Evolutionary conservation across 2,329 filamentous ascomycete genomes (phyloP).

Genomic region (Pseudogymnoascus sp.): DNA sequence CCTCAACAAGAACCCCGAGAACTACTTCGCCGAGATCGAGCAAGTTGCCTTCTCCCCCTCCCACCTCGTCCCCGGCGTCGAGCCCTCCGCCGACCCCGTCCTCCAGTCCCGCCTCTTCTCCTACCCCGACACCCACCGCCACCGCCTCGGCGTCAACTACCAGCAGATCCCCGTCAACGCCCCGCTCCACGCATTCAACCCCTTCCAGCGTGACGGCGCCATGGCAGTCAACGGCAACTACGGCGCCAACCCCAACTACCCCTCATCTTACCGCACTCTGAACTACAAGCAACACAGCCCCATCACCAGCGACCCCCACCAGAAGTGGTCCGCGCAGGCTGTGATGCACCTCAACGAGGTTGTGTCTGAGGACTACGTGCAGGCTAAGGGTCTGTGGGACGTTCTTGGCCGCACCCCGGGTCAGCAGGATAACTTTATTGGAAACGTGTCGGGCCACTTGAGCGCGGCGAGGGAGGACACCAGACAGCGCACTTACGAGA

Average conservation of each 20-base stretch:
- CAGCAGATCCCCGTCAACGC: slow-evolving; percentile 47
- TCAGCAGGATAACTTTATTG: slow-evolving; percentile 55
- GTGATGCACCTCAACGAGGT: slow-evolving; percentile 39
- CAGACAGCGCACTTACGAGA: slow-evolving; percentile 51
- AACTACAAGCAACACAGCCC: slow-evolving; percentile 38
- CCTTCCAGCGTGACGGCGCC: slow-evolving; percentile 65
- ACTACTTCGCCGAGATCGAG: too few relatives aligned
- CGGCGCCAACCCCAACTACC: slow-evolving; percentile 53
- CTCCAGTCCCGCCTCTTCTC: slow-evolving; percentile 64
- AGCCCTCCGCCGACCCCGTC: slow-evolving; percentile 63
- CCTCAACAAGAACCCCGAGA: too few relatives aligned
- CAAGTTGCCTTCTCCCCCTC: slow-evolving; percentile 63
- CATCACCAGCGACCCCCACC: slow-evolving; percentile 34
- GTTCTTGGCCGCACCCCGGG: slow-evolving; percentile 39
- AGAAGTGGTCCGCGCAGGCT: slow-evolving; percentile 41
- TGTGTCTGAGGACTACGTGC: slow-evolving; percentile 28
- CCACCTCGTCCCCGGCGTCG: slow-evolving; percentile 59
- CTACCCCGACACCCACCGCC: slow-evolving; percentile 58
- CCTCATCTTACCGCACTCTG: slow-evolving; percentile 41
- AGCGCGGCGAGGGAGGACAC: slow-evolving; percentile 46
- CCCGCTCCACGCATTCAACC: slow-evolving; percentile 48
- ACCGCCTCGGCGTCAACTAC: slow-evolving; percentile 51
- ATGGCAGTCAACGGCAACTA: slow-evolving; percentile 65
- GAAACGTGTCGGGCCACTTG: slow-evolving; percentile 53
- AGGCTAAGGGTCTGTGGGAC: slow-evolving; percentile 30